Conservation (phyloP, 495 filamentous ascomycete species). For the Aspergillus bridgeri region DNA sequence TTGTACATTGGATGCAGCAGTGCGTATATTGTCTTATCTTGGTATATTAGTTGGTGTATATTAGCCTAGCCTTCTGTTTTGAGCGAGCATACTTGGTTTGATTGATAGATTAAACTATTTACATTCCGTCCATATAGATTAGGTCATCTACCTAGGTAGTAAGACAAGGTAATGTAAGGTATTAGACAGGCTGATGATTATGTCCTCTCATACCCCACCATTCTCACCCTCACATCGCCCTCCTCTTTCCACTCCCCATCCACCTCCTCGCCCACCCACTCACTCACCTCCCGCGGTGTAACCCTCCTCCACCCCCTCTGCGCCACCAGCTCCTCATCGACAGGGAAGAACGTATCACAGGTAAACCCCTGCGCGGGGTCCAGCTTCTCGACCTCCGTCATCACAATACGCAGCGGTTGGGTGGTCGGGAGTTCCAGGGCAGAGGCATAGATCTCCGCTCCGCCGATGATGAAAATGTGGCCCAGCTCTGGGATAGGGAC, state of each 20-base stretch:
- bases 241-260: conserved; percentile 37
- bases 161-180: no score
- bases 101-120: not conserved
- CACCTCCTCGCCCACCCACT: conserved; percentile 46
- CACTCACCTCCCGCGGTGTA: conserved; percentile 34
- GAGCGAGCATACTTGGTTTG: not conserved
- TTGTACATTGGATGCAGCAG: no score
- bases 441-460: conserved; percentile 74
- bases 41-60: not conserved
- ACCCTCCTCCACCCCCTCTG: conserved; percentile 38
- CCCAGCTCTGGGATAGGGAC: conserved; percentile 19
- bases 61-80: not conserved
- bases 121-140: no score
- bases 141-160: no score
- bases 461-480: conserved; percentile 83
- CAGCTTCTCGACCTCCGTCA: conserved; percentile 42
- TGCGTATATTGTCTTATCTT: not conserved
- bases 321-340: conserved; percentile 35
- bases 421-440: conserved; percentile 47
- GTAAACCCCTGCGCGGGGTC: conserved; percentile 56
- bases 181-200: conserved; percentile 11
- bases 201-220: conserved; percentile 44
- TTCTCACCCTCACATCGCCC: conserved; percentile 40
- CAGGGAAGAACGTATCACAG: conserved; percentile 85
- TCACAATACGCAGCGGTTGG: conserved; percentile 37